Evolutionary conservation across 148 eudicot genomes (phyloP).

Genomic region (Silene latifolia): DNA sequence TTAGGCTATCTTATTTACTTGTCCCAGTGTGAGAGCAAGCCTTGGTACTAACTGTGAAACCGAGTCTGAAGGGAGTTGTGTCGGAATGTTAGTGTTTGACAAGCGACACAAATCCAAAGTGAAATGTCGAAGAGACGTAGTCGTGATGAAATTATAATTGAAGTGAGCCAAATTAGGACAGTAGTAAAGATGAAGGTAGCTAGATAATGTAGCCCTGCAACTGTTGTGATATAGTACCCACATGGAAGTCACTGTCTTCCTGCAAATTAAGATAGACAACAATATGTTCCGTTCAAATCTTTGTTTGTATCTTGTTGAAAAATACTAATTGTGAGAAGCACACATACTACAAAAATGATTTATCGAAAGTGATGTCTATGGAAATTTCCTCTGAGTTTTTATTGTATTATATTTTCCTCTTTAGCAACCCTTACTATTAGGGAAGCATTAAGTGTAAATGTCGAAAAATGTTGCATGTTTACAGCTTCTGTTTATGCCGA

Average conservation of each 20-base stretch:
- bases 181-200: too few species aligned
- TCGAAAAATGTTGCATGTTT: slow-evolving; percentile 4
- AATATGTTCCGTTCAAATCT: neutral
- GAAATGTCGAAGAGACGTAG: too few species aligned
- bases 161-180: too few species aligned
- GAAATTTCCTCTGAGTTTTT: neutral
- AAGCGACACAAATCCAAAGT: too few species aligned
- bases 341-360: slow-evolving; percentile 11
- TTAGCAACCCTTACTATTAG: neutral
- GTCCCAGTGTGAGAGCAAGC: too few species aligned
- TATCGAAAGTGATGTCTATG: neutral
- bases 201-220: neutral
- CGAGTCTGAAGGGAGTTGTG: too few species aligned
- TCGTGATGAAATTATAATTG: too few species aligned
- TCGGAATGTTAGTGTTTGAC: too few species aligned
- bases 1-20: too few species aligned
- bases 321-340: neutral
- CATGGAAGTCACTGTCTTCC: neutral
- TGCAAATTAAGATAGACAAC: slow-evolving; percentile 4
- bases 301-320: neutral
- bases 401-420: neutral
- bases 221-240: neutral
- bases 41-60: too few species aligned
- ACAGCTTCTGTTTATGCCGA: slow-evolving; percentile 91
- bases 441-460: neutral